Base-by-base conservation (phyloP, 805 yeast species). In the Yamadazyma laniorum region DNA sequence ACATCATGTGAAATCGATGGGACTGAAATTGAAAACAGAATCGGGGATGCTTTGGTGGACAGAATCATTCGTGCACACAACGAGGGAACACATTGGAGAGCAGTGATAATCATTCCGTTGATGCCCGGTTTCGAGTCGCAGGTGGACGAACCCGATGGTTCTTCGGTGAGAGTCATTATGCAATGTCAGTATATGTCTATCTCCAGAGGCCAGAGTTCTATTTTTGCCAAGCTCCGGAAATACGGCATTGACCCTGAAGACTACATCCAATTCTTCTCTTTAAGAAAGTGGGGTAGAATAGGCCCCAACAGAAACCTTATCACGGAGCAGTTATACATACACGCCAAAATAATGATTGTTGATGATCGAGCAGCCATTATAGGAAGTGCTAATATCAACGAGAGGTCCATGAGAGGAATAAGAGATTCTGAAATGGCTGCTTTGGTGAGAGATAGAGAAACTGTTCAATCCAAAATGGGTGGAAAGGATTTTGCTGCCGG, bases 111-210 rank as follows among this genome's bases (percentile, higher is more conserved):
- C 8, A 88, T 93, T 45, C 99, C 99, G 3, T 70, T 93, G 48
- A 88, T 93, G 93, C 99, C 99, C 1, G 99, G 99, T 0, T 93
- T 95, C 59, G 93, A 85, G 53, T 81, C 95, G 18, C 85, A 88
- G 48, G 95, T 95, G 15, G 98, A 91, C 55, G 79, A 85, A 45
- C 85, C 93, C 12, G 96, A 89, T 48, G 99, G 96, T 1, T 85
- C 96, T 0, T 78, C 95, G n/a, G 89, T 93, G 4, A 79, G 99
- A 53, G 82, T 93, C 18, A 95, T 93, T 49, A 90, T 91, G 93
- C 91, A 89, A 62, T 89, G 97, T 55, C 98, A 93, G 63, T 93
- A 79, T 59, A 81, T 87, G 80, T 83, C 96, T 2, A 93, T 93
- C 14, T 85, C 95, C 0, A 77, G 95, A 54, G 99, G 99, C 2